A percentile compares a stretch with the other conserved stretches of the same genome.
These are phyloP conservation scores for Paramarasmius palmivorus DNA, from an alignment of 1,284 basidiomycete genomes.

Conservation along the genomic window DNA sequence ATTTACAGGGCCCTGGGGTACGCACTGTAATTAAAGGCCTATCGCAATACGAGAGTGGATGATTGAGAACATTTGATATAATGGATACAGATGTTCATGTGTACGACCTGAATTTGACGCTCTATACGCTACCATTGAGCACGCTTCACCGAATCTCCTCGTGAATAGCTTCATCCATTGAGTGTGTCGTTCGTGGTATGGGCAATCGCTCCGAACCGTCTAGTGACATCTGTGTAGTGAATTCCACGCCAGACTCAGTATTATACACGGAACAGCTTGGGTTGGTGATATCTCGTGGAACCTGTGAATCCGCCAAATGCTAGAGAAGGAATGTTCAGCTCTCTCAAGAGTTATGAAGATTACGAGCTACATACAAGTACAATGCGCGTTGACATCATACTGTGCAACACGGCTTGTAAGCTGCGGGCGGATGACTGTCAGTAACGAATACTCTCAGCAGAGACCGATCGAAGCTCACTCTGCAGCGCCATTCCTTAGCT, in stretches of 20 bases:
- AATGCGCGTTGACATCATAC: not conserved
- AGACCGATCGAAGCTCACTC: conserved; percentile 15
- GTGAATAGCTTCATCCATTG: not conserved
- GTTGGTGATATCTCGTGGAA: not conserved
- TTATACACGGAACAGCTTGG: not conserved
- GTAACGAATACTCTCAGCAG: no score
- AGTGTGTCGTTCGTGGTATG: not conserved
- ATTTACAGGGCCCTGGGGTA: no score
- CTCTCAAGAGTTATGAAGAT: not conserved
- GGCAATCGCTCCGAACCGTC: not conserved
- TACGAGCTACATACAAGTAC: not conserved
- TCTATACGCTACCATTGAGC: no score
- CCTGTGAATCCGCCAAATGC: not conserved
- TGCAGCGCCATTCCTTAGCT: conserved; percentile 19
- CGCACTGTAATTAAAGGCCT: no score
- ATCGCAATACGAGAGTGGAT: no score
- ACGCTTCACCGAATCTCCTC: not conserved
- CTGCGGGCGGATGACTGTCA: not conserved
- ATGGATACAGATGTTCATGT: no score
- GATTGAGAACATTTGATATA: no score
- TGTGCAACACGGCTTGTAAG: conserved; percentile 1
- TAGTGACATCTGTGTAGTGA: not conserved
- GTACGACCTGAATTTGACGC: no score
- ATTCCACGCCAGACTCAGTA: not conserved
- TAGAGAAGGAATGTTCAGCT: not conserved